Evolutionary conservation across 1,284 basidiomycete genomes (phyloP).

Genomic region (Acaromyces ingoldii): DNA sequence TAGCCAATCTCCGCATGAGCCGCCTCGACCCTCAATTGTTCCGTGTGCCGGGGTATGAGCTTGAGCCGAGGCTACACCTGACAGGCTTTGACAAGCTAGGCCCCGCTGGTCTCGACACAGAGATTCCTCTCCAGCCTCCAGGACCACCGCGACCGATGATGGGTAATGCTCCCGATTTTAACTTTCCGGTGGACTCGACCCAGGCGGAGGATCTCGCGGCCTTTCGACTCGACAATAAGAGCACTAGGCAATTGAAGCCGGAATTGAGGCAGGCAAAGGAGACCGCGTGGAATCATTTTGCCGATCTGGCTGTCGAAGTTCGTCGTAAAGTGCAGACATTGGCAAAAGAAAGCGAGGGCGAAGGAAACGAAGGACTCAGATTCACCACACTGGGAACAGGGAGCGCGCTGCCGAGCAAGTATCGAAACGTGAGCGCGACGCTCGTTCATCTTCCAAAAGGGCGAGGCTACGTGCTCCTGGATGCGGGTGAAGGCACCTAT

Average conservation of each 20-base stretch:
- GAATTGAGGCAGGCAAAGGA: conserved; percentile 19
- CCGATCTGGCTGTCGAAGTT: conserved; percentile 26
- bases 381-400: conserved; percentile 82
- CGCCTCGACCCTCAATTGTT: conserved; percentile 71
- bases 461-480: conserved; percentile 63
- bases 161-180: not conserved
- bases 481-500: conserved; percentile 84
- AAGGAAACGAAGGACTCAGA: conserved; percentile 55
- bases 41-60: conserved; percentile 61
- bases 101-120: not conserved
- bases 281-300: conserved; percentile 28
- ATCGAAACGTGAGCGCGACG: conserved; percentile 47
- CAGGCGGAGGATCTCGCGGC: conserved; percentile 1
- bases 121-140: conserved; percentile 49
- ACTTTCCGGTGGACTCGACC: not conserved
- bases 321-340: no score
- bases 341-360: not conserved
- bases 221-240: not conserved
- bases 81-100: not conserved
- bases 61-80: conserved; percentile 19
- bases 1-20: conserved; percentile 67
- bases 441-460: conserved; percentile 33
- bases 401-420: conserved; percentile 68
- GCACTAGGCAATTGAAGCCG: not conserved
- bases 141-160: not conserved